These are phyloP conservation scores for Purpureocillium takamizusanense DNA, from an alignment of 2,329 filamentous ascomycete species.

Conservation along the genomic window DNA sequence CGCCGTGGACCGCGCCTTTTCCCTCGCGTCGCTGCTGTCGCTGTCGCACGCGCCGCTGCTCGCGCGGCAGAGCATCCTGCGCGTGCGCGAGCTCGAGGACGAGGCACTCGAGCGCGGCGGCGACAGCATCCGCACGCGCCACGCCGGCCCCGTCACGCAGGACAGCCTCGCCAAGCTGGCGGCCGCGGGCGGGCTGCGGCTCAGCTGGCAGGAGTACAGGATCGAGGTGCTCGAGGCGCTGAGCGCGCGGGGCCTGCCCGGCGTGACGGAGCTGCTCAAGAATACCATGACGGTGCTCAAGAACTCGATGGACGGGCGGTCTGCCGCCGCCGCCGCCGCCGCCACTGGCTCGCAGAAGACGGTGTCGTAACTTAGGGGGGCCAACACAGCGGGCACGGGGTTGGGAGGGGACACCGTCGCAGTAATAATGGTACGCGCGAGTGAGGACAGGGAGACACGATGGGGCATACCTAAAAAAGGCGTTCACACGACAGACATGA, in stretches of 20 bases:
- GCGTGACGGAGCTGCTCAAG: slow-evolving; percentile 65
- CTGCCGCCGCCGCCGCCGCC: background rate
- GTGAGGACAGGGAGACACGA: too few species aligned
- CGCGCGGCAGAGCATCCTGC: slow-evolving; percentile 44
- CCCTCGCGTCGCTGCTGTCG: slow-evolving; percentile 43
- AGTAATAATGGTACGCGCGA: too few species aligned
- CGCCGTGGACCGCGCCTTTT: slow-evolving; percentile 34
- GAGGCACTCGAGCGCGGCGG: slow-evolving; percentile 26
- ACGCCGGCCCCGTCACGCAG: slow-evolving; percentile 63
- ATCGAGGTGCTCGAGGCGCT: slow-evolving; percentile 62
- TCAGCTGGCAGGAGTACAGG: slow-evolving; percentile 68
- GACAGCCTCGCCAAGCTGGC: slow-evolving; percentile 54
- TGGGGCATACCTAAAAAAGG: too few species aligned
- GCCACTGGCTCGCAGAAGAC: slow-evolving; percentile 9
- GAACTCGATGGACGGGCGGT: slow-evolving; percentile 29
- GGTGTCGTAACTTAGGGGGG: too few species aligned
- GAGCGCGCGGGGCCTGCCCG: slow-evolving; percentile 52
- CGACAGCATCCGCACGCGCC: slow-evolving; percentile 33
- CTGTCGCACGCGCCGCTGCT: slow-evolving; percentile 51
- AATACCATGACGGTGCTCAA: slow-evolving; percentile 72
- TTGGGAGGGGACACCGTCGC: too few species aligned
- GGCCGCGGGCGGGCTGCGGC: slow-evolving; percentile 52
- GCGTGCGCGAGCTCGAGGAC: slow-evolving; percentile 49
- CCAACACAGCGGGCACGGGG: too few species aligned
- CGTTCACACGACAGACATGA: too few species aligned